Conservation (phyloP, 2,329 filamentous ascomycete species). For the Trichoderma sp. region DNA sequence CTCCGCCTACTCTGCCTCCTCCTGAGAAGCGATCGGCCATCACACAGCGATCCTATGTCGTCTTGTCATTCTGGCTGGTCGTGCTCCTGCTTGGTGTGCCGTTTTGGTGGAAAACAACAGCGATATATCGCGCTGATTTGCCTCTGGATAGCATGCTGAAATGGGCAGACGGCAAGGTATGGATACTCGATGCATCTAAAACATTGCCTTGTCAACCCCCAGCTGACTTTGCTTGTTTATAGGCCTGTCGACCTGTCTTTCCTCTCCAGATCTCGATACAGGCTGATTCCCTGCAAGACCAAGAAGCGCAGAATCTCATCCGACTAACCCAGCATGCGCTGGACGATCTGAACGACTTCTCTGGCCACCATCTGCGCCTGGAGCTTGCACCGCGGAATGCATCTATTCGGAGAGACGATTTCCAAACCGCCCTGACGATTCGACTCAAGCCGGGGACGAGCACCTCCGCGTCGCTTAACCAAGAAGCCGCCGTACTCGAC, state of each 20-base stretch:
- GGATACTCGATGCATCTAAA: slow-evolving; percentile 29
- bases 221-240: not conserved
- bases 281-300: slow-evolving; percentile 64
- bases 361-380: slow-evolving; percentile 75
- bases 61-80: slow-evolving; percentile 89
- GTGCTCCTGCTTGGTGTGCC: slow-evolving; percentile 83
- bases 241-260: slow-evolving; percentile 88
- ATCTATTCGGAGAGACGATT: slow-evolving; percentile 25
- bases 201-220: not conserved
- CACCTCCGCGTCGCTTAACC: slow-evolving; percentile 66
- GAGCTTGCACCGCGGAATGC: slow-evolving; percentile 41
- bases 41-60: slow-evolving; percentile 71
- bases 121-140: slow-evolving; percentile 83
- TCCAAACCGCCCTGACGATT: slow-evolving; percentile 67
- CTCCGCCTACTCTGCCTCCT: slow-evolving; percentile 58
- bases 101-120: slow-evolving; percentile 95
- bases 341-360: slow-evolving; percentile 84
- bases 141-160: slow-evolving; percentile 84
- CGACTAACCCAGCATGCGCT: slow-evolving; percentile 83
- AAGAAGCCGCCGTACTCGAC: slow-evolving; percentile 72
- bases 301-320: slow-evolving; percentile 73
- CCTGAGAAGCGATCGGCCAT: slow-evolving; percentile 74
- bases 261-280: slow-evolving; percentile 81
- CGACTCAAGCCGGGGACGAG: slow-evolving; percentile 68
- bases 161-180: slow-evolving; percentile 88